Evolutionary conservation across 495 filamentous ascomycete species (phyloP), one percentile per base, ranked within the genome.

Genomic region (Aspergillus sparsus): DNA sequence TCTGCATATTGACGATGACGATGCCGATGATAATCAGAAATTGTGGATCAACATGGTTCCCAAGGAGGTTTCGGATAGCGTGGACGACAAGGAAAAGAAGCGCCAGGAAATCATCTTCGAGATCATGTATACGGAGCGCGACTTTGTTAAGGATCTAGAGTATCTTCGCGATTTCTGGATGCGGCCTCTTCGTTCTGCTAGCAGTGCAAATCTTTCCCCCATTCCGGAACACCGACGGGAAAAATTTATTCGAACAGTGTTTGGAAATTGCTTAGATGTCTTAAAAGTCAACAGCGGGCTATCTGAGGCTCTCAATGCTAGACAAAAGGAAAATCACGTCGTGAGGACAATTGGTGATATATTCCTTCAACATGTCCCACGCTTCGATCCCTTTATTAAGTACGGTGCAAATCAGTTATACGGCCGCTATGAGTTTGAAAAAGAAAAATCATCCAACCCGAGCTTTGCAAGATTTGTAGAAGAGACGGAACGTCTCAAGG

Each of bases 161-260:
- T 99, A 99, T 68, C 76, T 99, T 33, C 86, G 93, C 59, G 95
- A 99, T 76, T 98, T 98, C 83, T 99, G 95, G 95, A 96, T 98
- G 80, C 85, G 91, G 63, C 95, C 95, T 4, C 74, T 99, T 54
- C 87, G 91, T 53, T 85, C 85, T 27, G 80, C 78, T 7, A 84
- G 82, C 56, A 82, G 83, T 15, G 80, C 83, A 15, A 87, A 81
- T 41, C 80, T 81, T 31, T 97, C 93, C 7, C 92, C 92, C 4
- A 93, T 99, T 56, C 93, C 95, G 6, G 87, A 93, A 65, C 85
- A 90, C 61, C 85, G 92, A 44, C 85, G 91, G 54, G 95, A 97
- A 60, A 86, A 87, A 60, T 96, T 97, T 60, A 92, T 99, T 58
- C 85, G 89, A 62, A 97, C 87, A 11, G 94, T 99, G 36, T 99